Evolutionary conservation across 2,329 filamentous ascomycete genomes (phyloP), one percentile per base, ranked within the genome.

Genomic region (Drechslera avenae): DNA sequence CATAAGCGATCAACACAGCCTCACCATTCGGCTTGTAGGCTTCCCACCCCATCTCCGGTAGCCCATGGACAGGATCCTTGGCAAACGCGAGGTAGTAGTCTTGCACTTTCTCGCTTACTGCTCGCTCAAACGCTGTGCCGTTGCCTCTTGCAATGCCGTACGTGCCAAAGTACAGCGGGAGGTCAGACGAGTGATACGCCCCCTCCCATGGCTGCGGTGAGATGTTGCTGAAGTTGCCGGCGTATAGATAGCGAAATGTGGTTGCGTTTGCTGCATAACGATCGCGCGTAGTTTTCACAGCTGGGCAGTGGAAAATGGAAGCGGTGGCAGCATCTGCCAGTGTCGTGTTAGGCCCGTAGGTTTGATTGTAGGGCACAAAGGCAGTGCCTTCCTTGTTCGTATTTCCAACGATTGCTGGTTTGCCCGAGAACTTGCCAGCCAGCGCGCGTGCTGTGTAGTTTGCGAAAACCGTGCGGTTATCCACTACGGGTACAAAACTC

Each of bases 181-280:
- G 60, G 21, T 75, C 73, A 5, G 66, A 57, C 10, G 59, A 63
- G 46, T 75, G 72, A 39, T 71, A 75, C 6, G 73, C 69, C 3
- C 69, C 73, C 39, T 71, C 33, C 72, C 72, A 75, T 32, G 57
- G 62, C 10, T 54, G 58, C 2, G 70, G 72, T 1, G 67, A 48
- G 18, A 73, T 66, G 52, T 74, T 73, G 41, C 56, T 64, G 41
- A 72, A 73, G 43, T 73, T 72, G 1, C 73, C 73, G 4, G 58
- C 64, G 39, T 73, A 76, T 10, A 71, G 60, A 42, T 73, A 76
- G 39, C 73, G 69, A 55, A 70, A 75, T 0, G 73, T 75, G 0
- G 61, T 50, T 0, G 67, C 51, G 28, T 59, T 62, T 9, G 56
- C 51, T 2, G 55, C 48, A 26, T 60, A 62, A 4, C 74, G 63